A percentile compares a stretch with the other conserved stretches of the same genome.
Evolutionary conservation across 139 green algal species (phyloP).

Genomic region (Raphidocelis subcapitata): DNA sequence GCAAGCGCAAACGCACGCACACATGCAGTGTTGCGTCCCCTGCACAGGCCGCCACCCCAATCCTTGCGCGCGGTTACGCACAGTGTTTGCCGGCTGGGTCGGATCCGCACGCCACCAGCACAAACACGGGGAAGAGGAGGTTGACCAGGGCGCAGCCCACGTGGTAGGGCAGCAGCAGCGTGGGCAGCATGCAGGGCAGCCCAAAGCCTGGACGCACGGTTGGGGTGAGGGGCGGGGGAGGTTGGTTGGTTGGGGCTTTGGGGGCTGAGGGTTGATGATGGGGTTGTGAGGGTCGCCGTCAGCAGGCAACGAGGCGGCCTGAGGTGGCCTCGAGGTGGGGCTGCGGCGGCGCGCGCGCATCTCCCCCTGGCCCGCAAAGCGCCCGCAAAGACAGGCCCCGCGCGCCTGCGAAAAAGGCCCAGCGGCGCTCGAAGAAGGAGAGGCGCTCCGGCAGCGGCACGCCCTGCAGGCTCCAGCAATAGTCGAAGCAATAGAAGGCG

Average conservation of each 20-base stretch:
- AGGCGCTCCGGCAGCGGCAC: conserved; percentile 55
- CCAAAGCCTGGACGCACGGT: conserved; percentile 71
- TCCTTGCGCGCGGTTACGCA: not conserved
- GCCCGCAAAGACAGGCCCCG: not conserved
- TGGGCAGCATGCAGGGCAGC: conserved; percentile 44
- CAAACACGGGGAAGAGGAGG: conserved; percentile 66
- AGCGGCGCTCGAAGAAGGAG: conserved; percentile 70
- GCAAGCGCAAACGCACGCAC: not conserved
- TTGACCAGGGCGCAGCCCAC: conserved; percentile 53
- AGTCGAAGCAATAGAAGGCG: conserved; percentile 87
- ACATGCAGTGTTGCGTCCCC: not conserved
- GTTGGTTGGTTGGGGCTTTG: too few species aligned
- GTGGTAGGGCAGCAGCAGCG: conserved; percentile 55
- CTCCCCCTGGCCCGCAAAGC: too few species aligned
- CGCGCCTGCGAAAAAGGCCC: conserved; percentile 73
- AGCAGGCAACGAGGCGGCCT: too few species aligned
- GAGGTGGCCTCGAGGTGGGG: too few species aligned
- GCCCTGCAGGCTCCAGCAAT: conserved; percentile 70
- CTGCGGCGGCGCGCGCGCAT: too few species aligned
- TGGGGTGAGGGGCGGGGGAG: not conserved
- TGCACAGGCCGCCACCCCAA: not conserved
- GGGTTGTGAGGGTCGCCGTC: too few species aligned
- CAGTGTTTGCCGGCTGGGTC: conserved; percentile 24
- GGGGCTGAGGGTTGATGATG: not conserved
- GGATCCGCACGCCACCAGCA: conserved; percentile 60